Evolutionary conservation across 2,329 filamentous ascomycete genomes (phyloP), one percentile per base, ranked within the genome.

Genomic region (Pyrenophora teres): DNA sequence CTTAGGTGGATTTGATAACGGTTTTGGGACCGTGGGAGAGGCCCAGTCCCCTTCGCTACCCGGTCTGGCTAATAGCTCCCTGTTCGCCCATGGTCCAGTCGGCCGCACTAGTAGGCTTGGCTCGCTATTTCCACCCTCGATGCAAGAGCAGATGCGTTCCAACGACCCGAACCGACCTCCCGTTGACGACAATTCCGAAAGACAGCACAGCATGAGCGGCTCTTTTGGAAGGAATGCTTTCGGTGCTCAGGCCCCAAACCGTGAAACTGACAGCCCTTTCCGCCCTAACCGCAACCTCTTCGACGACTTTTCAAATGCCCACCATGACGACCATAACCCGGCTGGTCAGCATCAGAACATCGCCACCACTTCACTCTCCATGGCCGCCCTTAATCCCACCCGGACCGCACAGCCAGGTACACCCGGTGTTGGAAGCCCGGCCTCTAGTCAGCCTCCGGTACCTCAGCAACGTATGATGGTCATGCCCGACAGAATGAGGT

Each of bases 401-500:
- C 64, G 69, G 36, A 71, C 66, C 16, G 63, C 67, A 18, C 67
- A 71, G 16, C 67, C 69, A 35, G 63, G 69, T 3, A 64, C 69
- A 6, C 73, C 73, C 42, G 67, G 66, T 27, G 69, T 76, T 6
- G 74, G 71, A 47, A 80, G 76, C 57, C 76, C 84, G 12, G 81
- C 84, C n/a, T 79, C 86, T 5, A 83, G 83, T 41, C 87, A 92
- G 59, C 83, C 90, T 41, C 86, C 87, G 23, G 77, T 83, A 40
- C 78, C 84, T 23, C 87, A 90, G 66, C 85, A 88, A 58, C 87
- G 91, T 13, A 92, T 89, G 38, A 97, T 99, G 92, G 93, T 99
- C 4, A 97, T 99, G 94, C 94, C 94, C 2, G 94, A 99, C 73
- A 84, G 95, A 12, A 99, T 99, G 92, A 84, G 93, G 65, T 99